phyloP scores from a whole-genome alignment of 177 flowering plant species.

The Vitis hybrid region DNA sequence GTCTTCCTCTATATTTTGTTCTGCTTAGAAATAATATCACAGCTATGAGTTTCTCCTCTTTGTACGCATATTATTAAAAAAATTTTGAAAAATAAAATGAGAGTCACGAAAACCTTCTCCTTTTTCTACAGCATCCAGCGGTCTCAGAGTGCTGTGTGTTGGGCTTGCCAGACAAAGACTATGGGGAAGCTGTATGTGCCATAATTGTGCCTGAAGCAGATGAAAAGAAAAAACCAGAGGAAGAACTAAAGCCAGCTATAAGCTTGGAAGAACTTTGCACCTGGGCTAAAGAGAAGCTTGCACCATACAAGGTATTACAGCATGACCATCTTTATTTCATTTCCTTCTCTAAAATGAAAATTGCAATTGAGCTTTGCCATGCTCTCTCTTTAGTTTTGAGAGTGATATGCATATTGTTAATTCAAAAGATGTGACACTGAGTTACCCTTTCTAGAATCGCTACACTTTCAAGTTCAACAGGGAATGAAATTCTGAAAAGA shows the following conservation, averaged over 20 bases:
- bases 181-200: conserved; percentile 85
- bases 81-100: no score
- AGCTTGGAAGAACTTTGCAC: conserved; percentile 67
- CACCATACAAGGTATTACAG: conserved; percentile 81
- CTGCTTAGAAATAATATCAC: background rate
- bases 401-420: background rate
- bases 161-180: conserved; percentile 83
- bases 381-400: background rate
- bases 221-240: conserved; percentile 44
- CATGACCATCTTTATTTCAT: background rate
- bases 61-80: no score
- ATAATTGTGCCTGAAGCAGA: conserved; percentile 63
- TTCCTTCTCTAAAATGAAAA: background rate
- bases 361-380: background rate
- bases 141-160: conserved; percentile 87
- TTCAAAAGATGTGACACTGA: background rate
- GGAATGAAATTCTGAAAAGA: no score
- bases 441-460: no score
- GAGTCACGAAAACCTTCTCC: background rate
- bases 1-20: conserved; percentile 3
- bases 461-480: no score
- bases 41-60: no score
- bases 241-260: conserved; percentile 63
- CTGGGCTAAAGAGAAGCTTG: conserved; percentile 95
- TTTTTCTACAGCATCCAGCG: conserved; percentile 63